Conservation (phyloP, 139 green algal species). For the Coelastrella sp. region DNA sequence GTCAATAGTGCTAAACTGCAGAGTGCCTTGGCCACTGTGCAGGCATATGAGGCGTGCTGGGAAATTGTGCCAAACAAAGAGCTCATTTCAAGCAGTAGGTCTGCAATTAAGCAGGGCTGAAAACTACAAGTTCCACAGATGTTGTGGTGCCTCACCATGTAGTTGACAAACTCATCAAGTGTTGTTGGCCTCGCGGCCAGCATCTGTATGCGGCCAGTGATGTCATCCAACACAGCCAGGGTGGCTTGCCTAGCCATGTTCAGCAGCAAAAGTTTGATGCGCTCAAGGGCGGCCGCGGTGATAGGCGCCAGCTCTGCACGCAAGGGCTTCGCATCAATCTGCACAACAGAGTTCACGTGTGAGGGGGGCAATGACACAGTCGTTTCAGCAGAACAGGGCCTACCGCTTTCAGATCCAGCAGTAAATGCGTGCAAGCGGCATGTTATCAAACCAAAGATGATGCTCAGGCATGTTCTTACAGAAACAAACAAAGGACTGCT, state of each 20-base stretch:
- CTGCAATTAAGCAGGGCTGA: background rate
- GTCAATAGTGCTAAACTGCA: too few species aligned
- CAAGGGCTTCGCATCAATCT: constrained; percentile 68
- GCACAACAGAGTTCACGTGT: constrained; percentile 28
- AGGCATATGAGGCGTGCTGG: background rate
- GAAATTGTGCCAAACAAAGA: background rate
- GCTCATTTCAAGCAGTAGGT: background rate
- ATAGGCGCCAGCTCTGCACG: constrained; percentile 68
- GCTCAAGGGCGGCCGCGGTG: constrained; percentile 67
- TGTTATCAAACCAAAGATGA: too few species aligned
- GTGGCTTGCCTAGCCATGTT: constrained; percentile 62
- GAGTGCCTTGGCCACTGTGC: too few species aligned
- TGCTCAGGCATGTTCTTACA: too few species aligned
- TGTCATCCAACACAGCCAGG: constrained; percentile 64
- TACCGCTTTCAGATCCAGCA: background rate
- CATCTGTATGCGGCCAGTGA: constrained; percentile 63
- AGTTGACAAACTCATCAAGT: constrained; percentile 80
- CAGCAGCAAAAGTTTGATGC: constrained; percentile 82
- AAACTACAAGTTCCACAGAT: too few species aligned
- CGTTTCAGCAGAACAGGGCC: background rate
- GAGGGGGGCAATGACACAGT: constrained; percentile 31
- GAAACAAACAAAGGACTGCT: too few species aligned
- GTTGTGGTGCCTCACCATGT: constrained; percentile 47
- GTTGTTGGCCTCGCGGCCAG: constrained; percentile 65
- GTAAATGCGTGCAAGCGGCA: background rate